Percentiles rank a stretch among this genome's conserved stretches.
Conservation (phyloP, 2,329 filamentous ascomycete species). For the Colletotrichum limetticola region DNA sequence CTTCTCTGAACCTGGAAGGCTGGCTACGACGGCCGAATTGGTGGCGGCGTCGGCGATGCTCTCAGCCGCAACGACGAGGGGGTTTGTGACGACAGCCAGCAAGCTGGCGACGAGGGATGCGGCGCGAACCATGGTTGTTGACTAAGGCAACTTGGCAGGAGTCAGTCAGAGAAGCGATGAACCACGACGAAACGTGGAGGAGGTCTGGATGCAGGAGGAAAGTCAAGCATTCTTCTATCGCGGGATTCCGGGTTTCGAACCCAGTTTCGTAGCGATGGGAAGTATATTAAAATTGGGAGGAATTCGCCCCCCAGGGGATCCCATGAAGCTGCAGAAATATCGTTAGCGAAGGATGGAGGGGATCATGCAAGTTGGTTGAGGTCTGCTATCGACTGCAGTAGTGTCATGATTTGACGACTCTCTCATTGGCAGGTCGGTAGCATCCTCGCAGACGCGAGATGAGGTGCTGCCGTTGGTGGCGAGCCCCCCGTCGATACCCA, state of each 20-base stretch:
- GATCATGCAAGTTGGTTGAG: background rate
- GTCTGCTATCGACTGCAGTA: constrained; percentile 8
- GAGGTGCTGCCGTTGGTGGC: constrained; percentile 14
- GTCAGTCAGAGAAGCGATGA: background rate
- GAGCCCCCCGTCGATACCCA: background rate
- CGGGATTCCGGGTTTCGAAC: background rate
- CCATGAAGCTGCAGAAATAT: constrained; percentile 4
- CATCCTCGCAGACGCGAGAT: constrained; percentile 13
- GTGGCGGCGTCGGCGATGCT: background rate
- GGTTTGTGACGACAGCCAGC: constrained; percentile 10
- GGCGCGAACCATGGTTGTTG: constrained; percentile 1
- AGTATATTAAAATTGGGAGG: background rate
- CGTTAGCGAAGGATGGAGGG: constrained; percentile 9
- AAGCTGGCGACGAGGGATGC: background rate
- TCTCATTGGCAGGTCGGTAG: constrained; percentile 12
- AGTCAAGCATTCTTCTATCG: background rate
- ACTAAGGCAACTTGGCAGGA: background rate
- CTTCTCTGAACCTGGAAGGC: constrained; percentile 1
- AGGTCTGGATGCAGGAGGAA: background rate
- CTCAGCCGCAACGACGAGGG: background rate
- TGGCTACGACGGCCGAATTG: background rate
- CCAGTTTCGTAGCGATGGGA: background rate
- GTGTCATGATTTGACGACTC: background rate
- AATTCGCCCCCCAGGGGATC: background rate
- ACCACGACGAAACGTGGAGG: background rate